Evolutionary conservation across 1,139 yeast species (phyloP), one percentile per base, ranked within the genome.

Genomic region (Meyerozyma elateridarum): DNA sequence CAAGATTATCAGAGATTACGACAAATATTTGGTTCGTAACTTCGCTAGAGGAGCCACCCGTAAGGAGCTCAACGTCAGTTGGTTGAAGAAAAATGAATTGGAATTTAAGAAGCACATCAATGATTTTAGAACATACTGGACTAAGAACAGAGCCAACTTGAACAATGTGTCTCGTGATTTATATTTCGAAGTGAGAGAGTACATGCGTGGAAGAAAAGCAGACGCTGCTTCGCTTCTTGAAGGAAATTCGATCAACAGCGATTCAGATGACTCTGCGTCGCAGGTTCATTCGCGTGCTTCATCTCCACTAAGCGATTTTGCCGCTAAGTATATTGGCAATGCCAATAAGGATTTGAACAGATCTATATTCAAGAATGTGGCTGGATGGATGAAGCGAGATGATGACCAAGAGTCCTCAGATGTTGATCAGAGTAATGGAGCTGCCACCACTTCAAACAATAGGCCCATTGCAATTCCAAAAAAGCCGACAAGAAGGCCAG

Each of bases 11-110:
- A 76, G 93, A 47, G 97, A 91, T 61, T 91, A 91, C 59, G 98
- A 91, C 66, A 88, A 89, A 65, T 91, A 91, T 59, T 68, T 91
- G 57, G 84, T 89, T 91, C 76, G 98, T 55, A 91, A 91, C 61
- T 91, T 91, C 60, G 96, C 96, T 8, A 76, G 98, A 43, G 98
- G 98, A 33, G 97, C 96, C 7, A 85, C 96, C 3, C 75, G 98
- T 52, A 87, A 91, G 56, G 98, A 91, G 52, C 74, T 91, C 48
- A 91, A 91, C 54, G 97, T 91, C 15, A 84, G 95, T 30, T 91
- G 98, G 97, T 70, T 91, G 49, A 91, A 91, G 64, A 91, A 91
- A 62, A 91, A 91, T 59, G 98, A 91, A 61, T 70, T 91, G 45
- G 98, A 91, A 45, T 75, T 91, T 59, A 87, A 85, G 57, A 85